Percentiles rank a stretch among this genome's conserved stretches.
phyloP scores from a whole-genome alignment of 1,284 basidiomycete species.

The Peniophora sp. region DNA sequence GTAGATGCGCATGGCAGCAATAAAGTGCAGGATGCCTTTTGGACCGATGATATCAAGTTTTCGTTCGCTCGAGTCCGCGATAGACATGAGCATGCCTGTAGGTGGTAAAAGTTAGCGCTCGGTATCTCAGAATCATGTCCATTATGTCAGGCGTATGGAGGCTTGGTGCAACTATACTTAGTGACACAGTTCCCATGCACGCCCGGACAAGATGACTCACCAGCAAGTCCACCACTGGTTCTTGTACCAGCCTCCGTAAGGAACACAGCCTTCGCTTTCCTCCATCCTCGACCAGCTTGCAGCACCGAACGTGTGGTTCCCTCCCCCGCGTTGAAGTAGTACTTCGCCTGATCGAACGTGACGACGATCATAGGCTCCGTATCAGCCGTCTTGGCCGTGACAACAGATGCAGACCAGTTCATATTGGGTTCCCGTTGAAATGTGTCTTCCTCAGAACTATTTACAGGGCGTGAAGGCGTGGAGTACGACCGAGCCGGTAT shows the following conservation, averaged over 20 bases:
- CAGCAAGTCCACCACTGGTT: slow-evolving; percentile 61
- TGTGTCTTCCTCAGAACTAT: no score
- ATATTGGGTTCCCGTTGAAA: slow-evolving; percentile 18
- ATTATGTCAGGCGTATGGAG: no score
- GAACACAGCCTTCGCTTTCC: slow-evolving; percentile 64
- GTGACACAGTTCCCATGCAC: no score
- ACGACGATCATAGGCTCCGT: slow-evolving; percentile 73
- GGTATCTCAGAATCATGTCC: no score
- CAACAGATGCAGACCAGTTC: slow-evolving; percentile 55
- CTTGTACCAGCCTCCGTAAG: slow-evolving; percentile 59
- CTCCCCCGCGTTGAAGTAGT: slow-evolving; percentile 84
- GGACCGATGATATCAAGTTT: slow-evolving; percentile 66
- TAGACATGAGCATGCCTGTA: slow-evolving; percentile 73
- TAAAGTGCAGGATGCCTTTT: slow-evolving; percentile 56
- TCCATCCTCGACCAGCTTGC: slow-evolving; percentile 59
- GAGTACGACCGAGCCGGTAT: slow-evolving; percentile 8
- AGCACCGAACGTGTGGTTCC: slow-evolving; percentile 69
- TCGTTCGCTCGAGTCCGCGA: slow-evolving; percentile 63
- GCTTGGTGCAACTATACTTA: no score
- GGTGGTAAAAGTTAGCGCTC: no score
- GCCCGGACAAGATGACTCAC: slow-evolving; percentile 41
- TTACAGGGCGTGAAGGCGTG: slow-evolving; percentile 10
- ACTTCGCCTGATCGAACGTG: slow-evolving; percentile 71
- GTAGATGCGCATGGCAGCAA: slow-evolving; percentile 66
- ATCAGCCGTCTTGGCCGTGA: slow-evolving; percentile 57